These are phyloP conservation scores for Penicillium concentricum DNA, from an alignment of 2,329 filamentous ascomycete species.

Conservation along the genomic window DNA sequence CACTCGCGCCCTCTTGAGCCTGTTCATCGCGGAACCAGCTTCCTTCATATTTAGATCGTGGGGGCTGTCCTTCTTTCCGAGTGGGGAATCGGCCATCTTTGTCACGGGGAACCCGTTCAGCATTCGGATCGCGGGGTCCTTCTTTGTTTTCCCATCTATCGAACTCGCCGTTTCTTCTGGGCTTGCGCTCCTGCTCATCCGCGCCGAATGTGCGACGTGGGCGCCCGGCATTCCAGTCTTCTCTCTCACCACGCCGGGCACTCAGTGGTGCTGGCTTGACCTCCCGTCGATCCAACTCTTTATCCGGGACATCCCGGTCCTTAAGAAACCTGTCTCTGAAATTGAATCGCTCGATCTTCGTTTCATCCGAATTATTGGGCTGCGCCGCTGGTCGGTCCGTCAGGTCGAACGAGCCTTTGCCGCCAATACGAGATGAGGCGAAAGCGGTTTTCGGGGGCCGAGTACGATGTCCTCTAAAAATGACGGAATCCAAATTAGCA, in stretches of 20 bases:
- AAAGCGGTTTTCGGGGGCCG: slow-evolving; percentile 82
- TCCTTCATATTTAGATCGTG: slow-evolving; percentile 65
- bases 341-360: slow-evolving; percentile 61
- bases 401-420: slow-evolving; percentile 48
- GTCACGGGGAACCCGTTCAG: slow-evolving; percentile 52
- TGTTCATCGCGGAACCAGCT: slow-evolving; percentile 70
- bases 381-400: slow-evolving; percentile 45
- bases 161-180: slow-evolving; percentile 44
- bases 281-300: slow-evolving; percentile 41
- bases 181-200: slow-evolving; percentile 43
- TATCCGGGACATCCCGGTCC: slow-evolving; percentile 36
- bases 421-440: slow-evolving; percentile 64
- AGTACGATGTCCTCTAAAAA: slow-evolving; percentile 76
- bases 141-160: slow-evolving; percentile 45
- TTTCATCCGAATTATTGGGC: slow-evolving; percentile 54
- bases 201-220: slow-evolving; percentile 41
- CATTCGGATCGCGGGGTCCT: slow-evolving; percentile 52
- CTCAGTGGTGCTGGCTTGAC: slow-evolving; percentile 32
- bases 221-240: slow-evolving; percentile 44
- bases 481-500: slow-evolving; percentile 15
- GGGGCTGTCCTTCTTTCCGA: slow-evolving; percentile 60
- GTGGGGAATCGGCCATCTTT: slow-evolving; percentile 55
- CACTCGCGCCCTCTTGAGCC: slow-evolving; percentile 36
- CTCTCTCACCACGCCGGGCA: slow-evolving; percentile 40
- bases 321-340: slow-evolving; percentile 53